Base-by-base conservation (phyloP, 202 grass and related monocot species). In the Zoysia matrella region DNA sequence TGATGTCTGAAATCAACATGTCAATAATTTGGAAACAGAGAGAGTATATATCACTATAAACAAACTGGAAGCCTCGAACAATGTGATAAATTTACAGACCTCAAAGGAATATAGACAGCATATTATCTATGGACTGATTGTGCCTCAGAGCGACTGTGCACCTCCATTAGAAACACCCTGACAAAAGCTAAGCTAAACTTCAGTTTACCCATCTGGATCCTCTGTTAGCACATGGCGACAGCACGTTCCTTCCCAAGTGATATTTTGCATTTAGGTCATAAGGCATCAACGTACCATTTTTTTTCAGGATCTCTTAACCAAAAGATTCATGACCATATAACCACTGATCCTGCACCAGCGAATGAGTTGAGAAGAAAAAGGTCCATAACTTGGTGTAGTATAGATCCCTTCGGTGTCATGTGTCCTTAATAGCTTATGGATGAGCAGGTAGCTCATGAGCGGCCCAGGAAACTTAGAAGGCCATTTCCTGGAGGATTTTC, bases 401-500 rank as follows among this genome's bases (percentile, higher is more conserved):
- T 22, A 22, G 22, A 70, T 46, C 36, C 60, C n/a, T 78, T 48
- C 47, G 11, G 4, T 50, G 47, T 39, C 13, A 10, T 61, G 39
- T 49, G 15, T 6, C 47, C 12, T 47, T 41, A n/a, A 54, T 51
- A 58, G 75, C 44, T 36, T 66, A 39, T 62, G 1, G 36, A 78
- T 58, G 15, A 16, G 22, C 6, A 44, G 9, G 51, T 5, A 85
- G 4, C 72, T 50, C 67, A 40, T 47, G 65, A 16, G 7, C 47
- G 42, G 62, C 39, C 3, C 22, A 14, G 22, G 22, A 69, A n/a
- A 57, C 15, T 58, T 86, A 94, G 78, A 89, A 98, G 64, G 95
- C 95, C 70, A 98, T 91, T 77, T 98, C 95, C 88, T 93, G 90
- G 61, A 95, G 92, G 88, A 95, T 88, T 85, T 93, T 82, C 15